Conservation (phyloP, 75 land plant species). For the Picea sitchensis region DNA sequence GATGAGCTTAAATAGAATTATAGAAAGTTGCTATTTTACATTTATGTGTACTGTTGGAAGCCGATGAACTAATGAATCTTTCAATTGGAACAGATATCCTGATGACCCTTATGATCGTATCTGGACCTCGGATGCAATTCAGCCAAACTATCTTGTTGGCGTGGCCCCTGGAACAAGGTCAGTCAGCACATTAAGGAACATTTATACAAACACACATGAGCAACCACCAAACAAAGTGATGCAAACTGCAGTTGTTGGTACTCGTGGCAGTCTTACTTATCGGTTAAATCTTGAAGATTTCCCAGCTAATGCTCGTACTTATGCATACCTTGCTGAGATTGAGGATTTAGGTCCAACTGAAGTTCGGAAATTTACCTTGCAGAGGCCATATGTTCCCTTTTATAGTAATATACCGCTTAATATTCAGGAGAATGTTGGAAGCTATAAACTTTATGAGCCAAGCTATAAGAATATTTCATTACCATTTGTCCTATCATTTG, state of each 20-base stretch:
- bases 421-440: conserved; percentile 58
- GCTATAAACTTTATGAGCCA: conserved; percentile 60
- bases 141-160: conserved; percentile 50
- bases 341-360: conserved; percentile 55
- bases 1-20: not conserved
- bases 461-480: conserved; percentile 59
- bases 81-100: conserved; percentile 50
- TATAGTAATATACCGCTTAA: conserved; percentile 52
- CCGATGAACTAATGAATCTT: not conserved
- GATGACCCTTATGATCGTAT: conserved; percentile 79
- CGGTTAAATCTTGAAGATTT: conserved; percentile 52
- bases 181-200: conserved; percentile 31
- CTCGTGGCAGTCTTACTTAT: conserved; percentile 48
- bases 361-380: conserved; percentile 49
- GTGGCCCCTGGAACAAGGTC: conserved; percentile 44
- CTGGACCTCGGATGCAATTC: conserved; percentile 64
- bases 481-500: conserved; percentile 45
- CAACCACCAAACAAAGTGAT: conserved; percentile 70
- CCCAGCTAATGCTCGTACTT: conserved; percentile 62
- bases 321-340: conserved; percentile 76
- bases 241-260: conserved; percentile 86
- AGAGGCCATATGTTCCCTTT: conserved; percentile 36
- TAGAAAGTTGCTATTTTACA: not conserved
- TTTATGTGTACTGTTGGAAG: not conserved
- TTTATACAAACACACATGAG: conserved; percentile 35